phyloP scores from a whole-genome alignment of 2,329 filamentous ascomycete species.

The Exophiala phaeomuriformis region DNA sequence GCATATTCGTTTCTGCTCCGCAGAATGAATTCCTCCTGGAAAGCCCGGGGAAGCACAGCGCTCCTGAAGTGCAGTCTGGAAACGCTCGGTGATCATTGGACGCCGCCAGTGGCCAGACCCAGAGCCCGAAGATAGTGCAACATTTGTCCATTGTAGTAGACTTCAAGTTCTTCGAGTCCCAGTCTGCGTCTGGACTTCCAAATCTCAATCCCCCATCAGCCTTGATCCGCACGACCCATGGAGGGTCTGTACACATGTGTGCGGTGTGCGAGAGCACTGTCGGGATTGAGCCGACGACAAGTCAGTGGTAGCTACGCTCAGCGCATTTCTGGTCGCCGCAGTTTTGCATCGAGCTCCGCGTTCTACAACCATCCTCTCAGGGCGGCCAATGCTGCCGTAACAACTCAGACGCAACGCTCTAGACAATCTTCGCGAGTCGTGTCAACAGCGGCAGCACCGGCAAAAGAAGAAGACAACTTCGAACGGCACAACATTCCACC shows the following conservation, averaged over 20 bases:
- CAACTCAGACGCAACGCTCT: slow-evolving; percentile 5
- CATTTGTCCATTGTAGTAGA: too few relatives aligned
- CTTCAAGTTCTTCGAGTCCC: background rate
- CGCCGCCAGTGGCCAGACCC: too few relatives aligned
- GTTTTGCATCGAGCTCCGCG: slow-evolving; percentile 17
- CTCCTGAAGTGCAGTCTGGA: too few relatives aligned
- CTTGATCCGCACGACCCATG: background rate
- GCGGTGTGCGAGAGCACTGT: slow-evolving; percentile 22
- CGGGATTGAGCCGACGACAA: slow-evolving; percentile 6
- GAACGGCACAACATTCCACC: slow-evolving; percentile 22
- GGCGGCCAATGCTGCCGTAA: slow-evolving; percentile 5
- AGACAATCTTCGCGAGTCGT: slow-evolving; percentile 11
- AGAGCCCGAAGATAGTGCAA: too few relatives aligned
- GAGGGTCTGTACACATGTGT: slow-evolving; percentile 22
- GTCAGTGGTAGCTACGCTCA: background rate
- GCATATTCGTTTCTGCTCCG: too few relatives aligned
- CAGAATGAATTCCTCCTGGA: too few relatives aligned
- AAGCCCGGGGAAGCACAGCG: too few relatives aligned
- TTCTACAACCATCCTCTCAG: slow-evolving; percentile 7
- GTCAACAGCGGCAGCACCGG: slow-evolving; percentile 18
- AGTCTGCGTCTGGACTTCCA: background rate
- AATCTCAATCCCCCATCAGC: background rate
- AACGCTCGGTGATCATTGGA: too few relatives aligned
- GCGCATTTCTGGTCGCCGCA: slow-evolving; percentile 4
- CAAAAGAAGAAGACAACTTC: slow-evolving; percentile 22